These are phyloP conservation scores for Ustilago cynodontis DNA, from an alignment of 1,284 basidiomycete species.

Conservation along the genomic window DNA sequence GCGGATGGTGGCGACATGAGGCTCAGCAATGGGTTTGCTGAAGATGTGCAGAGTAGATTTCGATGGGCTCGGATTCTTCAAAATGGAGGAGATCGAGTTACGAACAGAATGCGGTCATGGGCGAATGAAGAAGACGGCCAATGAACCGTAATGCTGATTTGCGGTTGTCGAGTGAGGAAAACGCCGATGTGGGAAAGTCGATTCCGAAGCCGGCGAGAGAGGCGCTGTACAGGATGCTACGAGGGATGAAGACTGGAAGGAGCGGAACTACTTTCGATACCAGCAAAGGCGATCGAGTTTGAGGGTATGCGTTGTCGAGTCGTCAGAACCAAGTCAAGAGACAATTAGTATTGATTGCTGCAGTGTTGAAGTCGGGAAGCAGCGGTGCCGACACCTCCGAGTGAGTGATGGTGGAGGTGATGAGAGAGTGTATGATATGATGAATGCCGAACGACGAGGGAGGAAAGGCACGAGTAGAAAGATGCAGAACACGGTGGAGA, in stretches of 20 bases:
- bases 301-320: no score
- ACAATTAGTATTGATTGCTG: background rate
- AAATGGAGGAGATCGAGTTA: slow-evolving; percentile 1
- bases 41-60: background rate
- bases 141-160: background rate
- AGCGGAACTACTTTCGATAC: no score
- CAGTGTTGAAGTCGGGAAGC: background rate
- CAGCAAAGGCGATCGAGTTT: no score
- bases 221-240: no score
- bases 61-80: background rate
- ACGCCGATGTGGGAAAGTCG: no score
- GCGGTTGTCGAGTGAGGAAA: background rate
- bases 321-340: background rate
- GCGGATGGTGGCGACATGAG: slow-evolving; percentile 24
- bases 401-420: background rate
- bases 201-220: no score
- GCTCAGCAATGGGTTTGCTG: background rate
- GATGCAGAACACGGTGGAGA: background rate
- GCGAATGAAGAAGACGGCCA: background rate
- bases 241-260: no score
- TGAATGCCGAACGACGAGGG: background rate
- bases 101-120: background rate
- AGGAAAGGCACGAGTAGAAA: no score
- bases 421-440: background rate
- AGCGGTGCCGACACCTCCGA: background rate